phyloP scores from a whole-genome alignment of 2,329 filamentous ascomycete genomes.

The Xylaria sp. region DNA sequence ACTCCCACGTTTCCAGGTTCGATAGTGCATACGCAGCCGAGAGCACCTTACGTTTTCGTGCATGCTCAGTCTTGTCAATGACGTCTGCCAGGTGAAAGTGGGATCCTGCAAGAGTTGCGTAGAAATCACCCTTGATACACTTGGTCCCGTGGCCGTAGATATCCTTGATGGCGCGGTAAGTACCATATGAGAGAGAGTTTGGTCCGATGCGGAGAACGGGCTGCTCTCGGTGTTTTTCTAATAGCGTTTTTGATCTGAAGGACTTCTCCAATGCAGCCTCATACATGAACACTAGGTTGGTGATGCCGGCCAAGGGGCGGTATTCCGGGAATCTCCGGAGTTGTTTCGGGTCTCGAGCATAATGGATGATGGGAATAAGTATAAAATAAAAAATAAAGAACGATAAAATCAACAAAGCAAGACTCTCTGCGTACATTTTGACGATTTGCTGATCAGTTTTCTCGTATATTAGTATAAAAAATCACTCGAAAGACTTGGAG shows the following conservation, averaged over 20 bases:
- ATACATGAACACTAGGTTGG: slow-evolving; percentile 19
- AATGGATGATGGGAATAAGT: slow-evolving; percentile 8
- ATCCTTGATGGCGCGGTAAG: slow-evolving; percentile 6
- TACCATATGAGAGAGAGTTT: slow-evolving; percentile 5
- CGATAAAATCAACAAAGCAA: neutral
- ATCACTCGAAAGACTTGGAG: neutral
- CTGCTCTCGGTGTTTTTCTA: slow-evolving; percentile 5
- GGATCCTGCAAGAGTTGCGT: neutral
- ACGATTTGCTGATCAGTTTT: neutral
- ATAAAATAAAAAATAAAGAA: slow-evolving; percentile 10
- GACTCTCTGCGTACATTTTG: neutral
- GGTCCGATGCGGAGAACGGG: slow-evolving; percentile 16
- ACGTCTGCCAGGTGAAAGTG: slow-evolving; percentile 2
- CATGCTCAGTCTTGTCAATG: slow-evolving; percentile 54
- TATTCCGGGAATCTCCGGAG: slow-evolving; percentile 17
- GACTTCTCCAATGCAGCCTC: slow-evolving; percentile 10
- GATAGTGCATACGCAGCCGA: slow-evolving; percentile 64
- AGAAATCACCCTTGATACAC: slow-evolving; percentile 11
- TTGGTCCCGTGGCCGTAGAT: slow-evolving; percentile 16
- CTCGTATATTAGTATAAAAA: neutral
- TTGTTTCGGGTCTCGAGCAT: slow-evolving; percentile 14
- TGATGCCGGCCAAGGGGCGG: slow-evolving; percentile 1
- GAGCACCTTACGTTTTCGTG: slow-evolving; percentile 62
- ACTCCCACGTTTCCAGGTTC: slow-evolving; percentile 66
- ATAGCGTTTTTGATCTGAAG: slow-evolving; percentile 8